Evolutionary conservation across 1,139 yeast species (phyloP).

Genomic region (Geotrichum bryndzae): DNA sequence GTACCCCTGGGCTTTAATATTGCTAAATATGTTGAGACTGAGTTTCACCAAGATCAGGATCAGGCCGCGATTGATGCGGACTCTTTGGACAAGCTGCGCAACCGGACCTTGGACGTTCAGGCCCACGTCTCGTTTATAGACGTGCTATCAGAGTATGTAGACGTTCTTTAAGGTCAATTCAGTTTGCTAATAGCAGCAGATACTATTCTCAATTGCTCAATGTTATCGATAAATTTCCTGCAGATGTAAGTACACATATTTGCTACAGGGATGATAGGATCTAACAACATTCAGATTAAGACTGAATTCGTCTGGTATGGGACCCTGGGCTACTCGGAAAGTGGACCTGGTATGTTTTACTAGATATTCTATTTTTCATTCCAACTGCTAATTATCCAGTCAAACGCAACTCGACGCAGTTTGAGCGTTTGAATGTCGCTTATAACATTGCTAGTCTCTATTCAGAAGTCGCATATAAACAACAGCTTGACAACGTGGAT

Average conservation of each 20-base stretch:
- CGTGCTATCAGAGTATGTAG: conserved; percentile 21
- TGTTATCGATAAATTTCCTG: conserved; percentile 41
- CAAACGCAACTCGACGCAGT: conserved; percentile 42
- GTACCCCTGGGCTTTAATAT: conserved; percentile 46
- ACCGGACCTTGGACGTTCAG: conserved; percentile 31
- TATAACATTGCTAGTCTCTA: conserved; percentile 66
- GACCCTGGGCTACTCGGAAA: conserved; percentile 52
- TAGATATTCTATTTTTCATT: conserved; percentile 18
- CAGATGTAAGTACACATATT: conserved; percentile 30
- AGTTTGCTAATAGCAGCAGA: background rate
- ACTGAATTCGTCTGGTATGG: conserved; percentile 67
- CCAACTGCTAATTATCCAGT: conserved; percentile 31
- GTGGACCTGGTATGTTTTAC: conserved; percentile 33
- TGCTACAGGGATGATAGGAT: background rate
- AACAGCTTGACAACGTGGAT: conserved; percentile 37
- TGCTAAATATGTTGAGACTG: conserved; percentile 47
- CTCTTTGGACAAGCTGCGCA: conserved; percentile 40
- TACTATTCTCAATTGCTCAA: conserved; percentile 26
- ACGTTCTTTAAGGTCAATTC: background rate
- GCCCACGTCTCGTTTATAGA: conserved; percentile 31
- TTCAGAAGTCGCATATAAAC: conserved; percentile 47
- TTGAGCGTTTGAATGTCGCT: conserved; percentile 57
- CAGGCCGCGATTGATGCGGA: conserved; percentile 50
- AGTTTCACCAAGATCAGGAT: conserved; percentile 61
- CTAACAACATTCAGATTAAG: conserved; percentile 19